Evolutionary conservation across 768 basidiomycete genomes (phyloP), one percentile per base, ranked within the genome.

Genomic region (Solioccasus polychromus): DNA sequence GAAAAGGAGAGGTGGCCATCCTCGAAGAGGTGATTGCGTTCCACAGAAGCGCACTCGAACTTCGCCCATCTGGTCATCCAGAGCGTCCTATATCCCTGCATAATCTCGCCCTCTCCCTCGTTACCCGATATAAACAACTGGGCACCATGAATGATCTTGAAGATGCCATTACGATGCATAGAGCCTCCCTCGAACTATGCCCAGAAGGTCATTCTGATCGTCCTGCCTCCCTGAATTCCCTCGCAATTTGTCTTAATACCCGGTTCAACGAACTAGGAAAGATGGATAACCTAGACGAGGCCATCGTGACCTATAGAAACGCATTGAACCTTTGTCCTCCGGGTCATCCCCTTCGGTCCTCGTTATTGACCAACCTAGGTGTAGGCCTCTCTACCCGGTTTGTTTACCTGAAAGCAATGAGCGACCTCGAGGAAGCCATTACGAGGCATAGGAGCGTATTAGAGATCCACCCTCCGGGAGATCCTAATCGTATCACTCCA

Each of bases 171-270:
- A 31, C 26, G 23, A 47, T 43, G 10, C 39, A 49, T 8, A 43
- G 30, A 39, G 45, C 45, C 7, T 53, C 40, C 1, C 30, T 57
- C 9, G 29, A 32, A 18, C 34, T 59, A 8, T 32, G 19, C 30
- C 46, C 58, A 11, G 29, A 35, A 19, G 41, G 32, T 8, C 48
- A 57, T 48, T 45, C 48, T 22, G 20, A 54, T 29, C 61, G 48
- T 23, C 11, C 42, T 12, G 11, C 5, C 4, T 38, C 36, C 12
- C 41, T 57, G n/a, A 45, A 43, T 30, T 51, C 45, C 37, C 60
- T 63, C 18, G 57, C 57, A 12, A 22, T 9, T 24, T 31, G 50
- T 22, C 57, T 61, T 20, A 3, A 17, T 15, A 1, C 23, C 12
- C 38, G 37, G 12, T 43, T 37, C 28, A 24, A 18, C 32, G 18